These are phyloP conservation scores for Tulasnella sp. DNA, from an alignment of 768 basidiomycete genomes.

Conservation along the genomic window DNA sequence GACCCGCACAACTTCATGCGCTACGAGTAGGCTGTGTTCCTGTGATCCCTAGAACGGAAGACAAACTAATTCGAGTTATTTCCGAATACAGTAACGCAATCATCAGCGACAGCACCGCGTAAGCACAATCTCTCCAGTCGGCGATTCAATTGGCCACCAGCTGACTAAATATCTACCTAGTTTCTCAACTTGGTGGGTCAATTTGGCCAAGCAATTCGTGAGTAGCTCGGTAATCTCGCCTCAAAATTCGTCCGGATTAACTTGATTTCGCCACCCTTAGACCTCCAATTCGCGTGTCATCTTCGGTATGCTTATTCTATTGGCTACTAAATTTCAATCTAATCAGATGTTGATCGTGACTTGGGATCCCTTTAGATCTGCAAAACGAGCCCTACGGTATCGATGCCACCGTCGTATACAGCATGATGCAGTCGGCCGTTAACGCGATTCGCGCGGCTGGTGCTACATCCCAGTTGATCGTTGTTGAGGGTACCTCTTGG, in stretches of 20 bases:
- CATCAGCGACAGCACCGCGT: constrained; percentile 41
- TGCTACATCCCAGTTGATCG: constrained; percentile 39
- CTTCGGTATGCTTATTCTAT: constrained; percentile 28
- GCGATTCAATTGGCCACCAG: neutral
- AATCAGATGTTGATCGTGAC: neutral
- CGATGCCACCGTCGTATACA: constrained; percentile 39
- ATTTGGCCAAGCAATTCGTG: constrained; percentile 46
- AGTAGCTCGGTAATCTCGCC: constrained; percentile 20
- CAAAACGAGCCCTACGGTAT: constrained; percentile 61
- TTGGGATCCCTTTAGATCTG: constrained; percentile 28
- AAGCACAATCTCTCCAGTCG: constrained; percentile 10
- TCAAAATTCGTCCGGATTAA: neutral
- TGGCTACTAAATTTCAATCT: neutral
- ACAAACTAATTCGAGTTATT: no score
- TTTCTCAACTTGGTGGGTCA: constrained; percentile 37
- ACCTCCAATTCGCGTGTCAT: constrained; percentile 39
- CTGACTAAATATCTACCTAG: constrained; percentile 2
- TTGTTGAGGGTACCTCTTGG: constrained; percentile 36
- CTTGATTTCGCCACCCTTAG: neutral
- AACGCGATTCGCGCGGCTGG: constrained; percentile 55
- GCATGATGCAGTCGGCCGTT: constrained; percentile 54
- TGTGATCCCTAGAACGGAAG: no score
- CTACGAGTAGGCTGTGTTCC: constrained; percentile 36
- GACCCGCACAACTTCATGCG: constrained; percentile 52
- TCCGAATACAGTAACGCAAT: constrained; percentile 13